These are phyloP conservation scores for Evansstolkia leycettana DNA, from an alignment of 495 filamentous ascomycete species.

Conservation along the genomic window DNA sequence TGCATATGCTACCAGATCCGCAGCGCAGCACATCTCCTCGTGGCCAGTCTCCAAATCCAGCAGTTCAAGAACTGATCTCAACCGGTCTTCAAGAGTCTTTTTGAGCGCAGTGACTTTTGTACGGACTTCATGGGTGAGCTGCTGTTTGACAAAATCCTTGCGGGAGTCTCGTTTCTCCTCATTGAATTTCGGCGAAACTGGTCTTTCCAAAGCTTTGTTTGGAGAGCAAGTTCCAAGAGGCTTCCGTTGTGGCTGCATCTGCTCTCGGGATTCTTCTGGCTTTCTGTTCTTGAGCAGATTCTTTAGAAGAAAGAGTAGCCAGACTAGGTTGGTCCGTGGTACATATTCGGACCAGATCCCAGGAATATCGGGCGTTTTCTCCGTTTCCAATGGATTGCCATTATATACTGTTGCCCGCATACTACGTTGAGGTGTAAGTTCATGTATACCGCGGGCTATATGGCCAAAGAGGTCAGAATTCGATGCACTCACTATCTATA, in stretches of 20 bases:
- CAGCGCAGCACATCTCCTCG: slow-evolving; percentile 37
- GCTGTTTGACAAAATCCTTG: slow-evolving; percentile 1
- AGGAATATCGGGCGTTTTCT: slow-evolving; percentile 18
- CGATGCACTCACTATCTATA: slow-evolving; percentile 26
- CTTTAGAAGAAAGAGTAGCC: slow-evolving; percentile 38
- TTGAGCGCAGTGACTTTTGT: slow-evolving; percentile 13
- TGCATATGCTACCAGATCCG: slow-evolving; percentile 35
- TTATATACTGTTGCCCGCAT: slow-evolving; percentile 30
- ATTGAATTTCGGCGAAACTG: slow-evolving; percentile 5
- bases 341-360: slow-evolving; percentile 35
- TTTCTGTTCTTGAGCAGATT: slow-evolving; percentile 31
- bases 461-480: slow-evolving; percentile 10
- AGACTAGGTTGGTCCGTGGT: slow-evolving; percentile 36
- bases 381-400: slow-evolving; percentile 19
- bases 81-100: slow-evolving; percentile 19
- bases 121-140: slow-evolving; percentile 3
- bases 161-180: neutral
- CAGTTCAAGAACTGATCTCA: slow-evolving; percentile 21
- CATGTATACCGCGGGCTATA: slow-evolving; percentile 1
- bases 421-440: slow-evolving; percentile 12
- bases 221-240: slow-evolving; percentile 26
- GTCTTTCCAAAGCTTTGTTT: slow-evolving; percentile 13
- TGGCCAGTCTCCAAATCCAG: slow-evolving; percentile 28
- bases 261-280: slow-evolving; percentile 6
- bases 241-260: slow-evolving; percentile 10